Evolutionary conservation across 2,329 filamentous ascomycete species (phyloP).

Genomic region (Aspergillus novoparasiticus): DNA sequence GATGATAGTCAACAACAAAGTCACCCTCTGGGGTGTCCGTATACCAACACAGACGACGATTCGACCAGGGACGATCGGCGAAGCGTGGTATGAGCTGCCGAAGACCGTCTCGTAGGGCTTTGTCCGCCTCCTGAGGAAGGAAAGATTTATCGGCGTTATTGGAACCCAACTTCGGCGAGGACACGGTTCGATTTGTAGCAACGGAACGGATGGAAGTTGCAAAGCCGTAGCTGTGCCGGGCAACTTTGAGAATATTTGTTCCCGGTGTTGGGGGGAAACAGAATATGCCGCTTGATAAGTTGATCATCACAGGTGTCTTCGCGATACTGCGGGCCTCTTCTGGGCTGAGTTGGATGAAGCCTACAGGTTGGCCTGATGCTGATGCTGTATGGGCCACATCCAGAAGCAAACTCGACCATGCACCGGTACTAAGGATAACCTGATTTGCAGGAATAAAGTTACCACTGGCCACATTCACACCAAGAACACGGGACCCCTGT

Average conservation of each 20-base stretch:
- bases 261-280: slow-evolving; percentile 52
- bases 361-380: slow-evolving; percentile 77
- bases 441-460: slow-evolving; percentile 62
- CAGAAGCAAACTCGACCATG: slow-evolving; percentile 76
- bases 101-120: slow-evolving; percentile 61
- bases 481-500: slow-evolving; percentile 48
- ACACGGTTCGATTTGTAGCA: slow-evolving; percentile 25
- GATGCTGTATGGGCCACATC: slow-evolving; percentile 72
- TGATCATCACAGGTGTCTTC: slow-evolving; percentile 62
- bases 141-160: slow-evolving; percentile 43
- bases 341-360: slow-evolving; percentile 70
- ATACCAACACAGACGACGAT: slow-evolving; percentile 72
- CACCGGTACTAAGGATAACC: slow-evolving; percentile 78
- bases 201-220: slow-evolving; percentile 23
- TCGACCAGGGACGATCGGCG: slow-evolving; percentile 58
- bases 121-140: slow-evolving; percentile 56
- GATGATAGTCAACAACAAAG: slow-evolving; percentile 69
- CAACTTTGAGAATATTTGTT: slow-evolving; percentile 61
- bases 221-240: slow-evolving; percentile 68
- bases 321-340: slow-evolving; percentile 66
- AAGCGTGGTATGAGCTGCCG: slow-evolving; percentile 62
- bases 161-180: slow-evolving; percentile 38
- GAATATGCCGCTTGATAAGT: slow-evolving; percentile 49
- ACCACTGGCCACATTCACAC: slow-evolving; percentile 58
- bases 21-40: slow-evolving; percentile 69